phyloP scores from a whole-genome alignment of 225 moss, liverwort and hornwort genomes.

The Marchantia paleacea region DNA sequence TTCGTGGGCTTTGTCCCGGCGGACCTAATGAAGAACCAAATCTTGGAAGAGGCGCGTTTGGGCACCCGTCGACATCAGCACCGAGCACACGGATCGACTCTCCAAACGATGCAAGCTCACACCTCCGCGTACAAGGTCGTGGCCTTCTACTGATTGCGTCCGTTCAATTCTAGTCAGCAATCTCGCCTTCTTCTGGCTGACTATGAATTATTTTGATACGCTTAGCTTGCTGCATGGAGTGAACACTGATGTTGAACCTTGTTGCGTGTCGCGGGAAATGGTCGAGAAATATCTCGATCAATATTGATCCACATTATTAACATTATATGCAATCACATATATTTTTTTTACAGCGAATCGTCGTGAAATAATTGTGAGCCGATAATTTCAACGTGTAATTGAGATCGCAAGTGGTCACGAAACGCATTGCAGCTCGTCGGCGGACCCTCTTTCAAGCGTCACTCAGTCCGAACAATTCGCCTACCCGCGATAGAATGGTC shows the following conservation, averaged over 20 bases:
- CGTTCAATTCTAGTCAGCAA: not conserved
- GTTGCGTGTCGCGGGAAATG: not conserved
- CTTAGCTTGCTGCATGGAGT: not conserved
- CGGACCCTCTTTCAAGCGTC: constrained; percentile 4
- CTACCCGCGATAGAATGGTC: not conserved
- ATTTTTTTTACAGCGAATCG: not conserved
- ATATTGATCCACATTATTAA: not conserved
- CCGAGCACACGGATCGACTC: constrained; percentile 28
- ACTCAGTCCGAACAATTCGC: constrained; percentile 6
- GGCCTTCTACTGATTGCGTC: constrained; percentile 11
- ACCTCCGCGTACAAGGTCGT: constrained; percentile 17
- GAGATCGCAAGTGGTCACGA: constrained; percentile 10
- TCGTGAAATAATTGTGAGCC: not conserved
- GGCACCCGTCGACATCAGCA: constrained; percentile 4
- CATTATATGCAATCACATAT: not conserved
- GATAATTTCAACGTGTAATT: not conserved
- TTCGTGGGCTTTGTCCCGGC: not conserved
- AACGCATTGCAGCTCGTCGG: not conserved
- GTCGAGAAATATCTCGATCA: not conserved
- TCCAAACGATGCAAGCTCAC: constrained; percentile 2
- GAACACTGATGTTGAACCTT: not conserved
- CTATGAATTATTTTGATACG: not conserved
- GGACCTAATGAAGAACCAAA: constrained; percentile 12
- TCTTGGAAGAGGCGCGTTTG: constrained; percentile 11
- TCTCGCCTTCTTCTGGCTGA: not conserved